Evolutionary conservation across 2,329 filamentous ascomycete genomes (phyloP).

Genomic region (Acrocalymma vagum): DNA sequence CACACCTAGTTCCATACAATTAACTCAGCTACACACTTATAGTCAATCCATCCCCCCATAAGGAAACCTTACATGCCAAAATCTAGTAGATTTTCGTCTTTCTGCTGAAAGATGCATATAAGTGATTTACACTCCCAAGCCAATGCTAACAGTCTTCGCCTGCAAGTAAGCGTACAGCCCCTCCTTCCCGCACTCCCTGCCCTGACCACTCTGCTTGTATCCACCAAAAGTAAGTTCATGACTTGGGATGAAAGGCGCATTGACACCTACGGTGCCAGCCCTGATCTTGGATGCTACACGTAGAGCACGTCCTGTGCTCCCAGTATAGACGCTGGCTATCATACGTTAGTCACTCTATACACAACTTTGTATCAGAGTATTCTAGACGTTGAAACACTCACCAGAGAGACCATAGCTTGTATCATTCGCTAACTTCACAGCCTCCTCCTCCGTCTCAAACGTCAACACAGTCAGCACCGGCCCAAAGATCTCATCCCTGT

Average conservation of each 20-base stretch:
- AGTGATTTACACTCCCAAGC: too few relatives aligned
- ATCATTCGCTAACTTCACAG: conserved; percentile 34
- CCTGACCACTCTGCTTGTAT: conserved; percentile 38
- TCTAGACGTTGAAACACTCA: conserved; percentile 9
- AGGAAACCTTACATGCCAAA: too few relatives aligned
- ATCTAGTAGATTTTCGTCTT: too few relatives aligned
- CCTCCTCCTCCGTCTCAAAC: conserved; percentile 39
- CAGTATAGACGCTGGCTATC: conserved; percentile 25
- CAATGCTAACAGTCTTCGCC: conserved; percentile 23
- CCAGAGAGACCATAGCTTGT: conserved; percentile 30
- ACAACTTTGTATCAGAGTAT: background rate
- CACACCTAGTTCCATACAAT: too few relatives aligned
- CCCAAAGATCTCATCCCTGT: conserved; percentile 37
- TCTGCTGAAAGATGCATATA: too few relatives aligned
- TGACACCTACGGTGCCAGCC: conserved; percentile 33
- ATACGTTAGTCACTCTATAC: conserved; percentile 4
- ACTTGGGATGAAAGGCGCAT: conserved; percentile 9
- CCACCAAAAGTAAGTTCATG: conserved; percentile 37
- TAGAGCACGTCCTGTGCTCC: conserved; percentile 25
- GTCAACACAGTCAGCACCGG: conserved; percentile 31
- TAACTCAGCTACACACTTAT: too few relatives aligned
- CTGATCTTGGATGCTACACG: conserved; percentile 33
- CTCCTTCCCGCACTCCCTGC: conserved; percentile 34
- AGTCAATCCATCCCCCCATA: too few relatives aligned
- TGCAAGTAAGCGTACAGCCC: conserved; percentile 36